Base-by-base conservation (phyloP, 352 stramenopile genomes). In the Globisporangium paddicum region DNA sequence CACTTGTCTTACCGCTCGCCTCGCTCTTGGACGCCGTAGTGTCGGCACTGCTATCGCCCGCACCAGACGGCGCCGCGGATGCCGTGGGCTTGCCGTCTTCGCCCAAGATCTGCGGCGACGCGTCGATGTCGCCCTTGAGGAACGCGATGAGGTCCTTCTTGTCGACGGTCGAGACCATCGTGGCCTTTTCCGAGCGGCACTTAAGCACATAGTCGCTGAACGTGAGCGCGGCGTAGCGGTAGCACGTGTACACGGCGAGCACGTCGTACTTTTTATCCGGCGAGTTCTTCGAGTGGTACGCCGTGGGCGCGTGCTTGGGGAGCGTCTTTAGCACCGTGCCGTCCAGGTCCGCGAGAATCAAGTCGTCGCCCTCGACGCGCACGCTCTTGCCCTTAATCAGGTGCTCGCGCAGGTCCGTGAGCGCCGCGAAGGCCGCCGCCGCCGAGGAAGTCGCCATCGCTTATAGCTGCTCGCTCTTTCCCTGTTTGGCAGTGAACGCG, bases 181-280 rank as follows among this genome's bases (percentile, higher is more conserved):
- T 79, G 5, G 82, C 83, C 62, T 91, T 90, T 23, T 89, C 82
- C 6, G 76, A 61, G 26, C 86, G 78, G 53, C 83, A 93, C 63
- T 91, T 87, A n/a, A 83, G 77, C 30, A 95, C 82, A 48, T 95
- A 95, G 60, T 93, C 86, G 40, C 82, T 80, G 57, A 95, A 95
- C 47, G 68, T 77, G 41, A 95, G 66, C 25, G 60, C 60, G 10
- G 75, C 77, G 67, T 93, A 73, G 66, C 86, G 78, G 71, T 82
- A 90, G 71, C 86, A 95, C 59, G 82, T 91, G 66, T 69, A 84
- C 21, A 93, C 82, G 23, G 86, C 83, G 37, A 93, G 63, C 37
- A 92, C 64, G 58, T 95, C 86, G 67, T 95, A 95, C 55, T 73
- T 79, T 59, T 93, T 93, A 68, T 88, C 85, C 35, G 62, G 46